phyloP scores from a whole-genome alignment of 2,329 filamentous ascomycete genomes.

The Gaeumannomyces tritici region DNA sequence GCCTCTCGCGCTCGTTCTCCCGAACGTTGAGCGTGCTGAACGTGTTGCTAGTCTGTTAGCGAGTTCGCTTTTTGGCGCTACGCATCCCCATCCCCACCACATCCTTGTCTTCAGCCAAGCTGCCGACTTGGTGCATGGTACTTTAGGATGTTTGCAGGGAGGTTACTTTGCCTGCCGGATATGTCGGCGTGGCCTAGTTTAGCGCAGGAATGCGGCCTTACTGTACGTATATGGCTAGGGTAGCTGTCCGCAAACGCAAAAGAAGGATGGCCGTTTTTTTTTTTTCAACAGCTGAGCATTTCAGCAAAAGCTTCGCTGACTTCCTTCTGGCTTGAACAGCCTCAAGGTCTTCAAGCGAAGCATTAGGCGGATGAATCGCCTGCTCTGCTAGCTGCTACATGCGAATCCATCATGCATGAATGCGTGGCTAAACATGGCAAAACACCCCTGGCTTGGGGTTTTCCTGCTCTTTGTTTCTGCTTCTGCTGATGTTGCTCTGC shows the following conservation, averaged over 20 bases:
- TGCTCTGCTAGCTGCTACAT: background rate
- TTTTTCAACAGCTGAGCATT: too few species aligned
- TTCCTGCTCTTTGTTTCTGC: background rate
- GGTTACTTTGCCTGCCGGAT: too few species aligned
- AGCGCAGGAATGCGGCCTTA: too few species aligned
- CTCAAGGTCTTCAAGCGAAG: too few species aligned
- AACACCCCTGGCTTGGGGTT: background rate
- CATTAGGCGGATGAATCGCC: background rate
- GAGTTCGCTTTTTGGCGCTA: too few species aligned
- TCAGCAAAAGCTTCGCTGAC: too few species aligned
- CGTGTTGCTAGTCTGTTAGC: too few species aligned
- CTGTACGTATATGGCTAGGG: too few species aligned
- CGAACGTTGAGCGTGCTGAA: background rate
- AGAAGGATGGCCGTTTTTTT: too few species aligned
- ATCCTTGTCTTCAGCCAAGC: too few species aligned
- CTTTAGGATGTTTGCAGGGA: background rate
- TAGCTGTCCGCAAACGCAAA: background rate
- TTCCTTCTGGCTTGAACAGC: background rate
- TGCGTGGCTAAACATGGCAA: background rate
- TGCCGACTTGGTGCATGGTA: background rate
- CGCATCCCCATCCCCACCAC: too few species aligned
- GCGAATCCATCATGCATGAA: background rate
- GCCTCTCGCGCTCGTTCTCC: background rate
- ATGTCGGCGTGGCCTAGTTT: too few species aligned
- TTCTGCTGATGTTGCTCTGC: slow-evolving; percentile 1